Conservation (phyloP, 768 basidiomycete genomes). For the Lepiota brunneoincarnata region DNA sequence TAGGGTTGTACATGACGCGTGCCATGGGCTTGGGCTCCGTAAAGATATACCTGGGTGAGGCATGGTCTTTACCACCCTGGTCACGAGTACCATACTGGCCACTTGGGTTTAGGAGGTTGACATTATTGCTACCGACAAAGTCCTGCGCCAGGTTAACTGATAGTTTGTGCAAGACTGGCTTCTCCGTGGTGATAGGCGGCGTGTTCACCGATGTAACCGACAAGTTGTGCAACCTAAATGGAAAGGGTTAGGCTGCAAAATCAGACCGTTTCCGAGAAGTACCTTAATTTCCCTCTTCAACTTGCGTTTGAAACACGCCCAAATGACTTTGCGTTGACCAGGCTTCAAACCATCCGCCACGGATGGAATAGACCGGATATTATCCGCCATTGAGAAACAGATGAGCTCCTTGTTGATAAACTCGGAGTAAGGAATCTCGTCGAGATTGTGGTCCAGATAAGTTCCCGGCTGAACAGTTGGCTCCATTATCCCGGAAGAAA, state of each 20-base stretch:
- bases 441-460: constrained; percentile 83
- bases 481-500: constrained; percentile 6
- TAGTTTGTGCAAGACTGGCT: constrained; percentile 80
- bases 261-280: neutral
- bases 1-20: constrained; percentile 73
- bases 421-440: constrained; percentile 84
- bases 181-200: constrained; percentile 98
- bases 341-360: constrained; percentile 94
- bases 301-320: constrained; percentile 94
- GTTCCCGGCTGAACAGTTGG: constrained; percentile 73
- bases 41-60: constrained; percentile 94
- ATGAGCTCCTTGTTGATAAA: constrained; percentile 99
- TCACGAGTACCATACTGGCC: constrained; percentile 97
- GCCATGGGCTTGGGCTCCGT: constrained; percentile 77
- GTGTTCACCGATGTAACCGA: constrained; percentile 92
- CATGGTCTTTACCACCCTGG: constrained; percentile 93
- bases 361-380: constrained; percentile 95
- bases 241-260: neutral
- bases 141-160: constrained; percentile 92
- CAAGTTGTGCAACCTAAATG: constrained; percentile 83
- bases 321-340: constrained; percentile 95
- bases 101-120: constrained; percentile 82
- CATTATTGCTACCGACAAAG: constrained; percentile 93
- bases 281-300: constrained; percentile 91
- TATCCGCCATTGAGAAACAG: constrained; percentile 99